Evolutionary conservation across 805 yeast genomes (phyloP), one percentile per base, ranked within the genome.

Genomic region (Yarrowia porcina): DNA sequence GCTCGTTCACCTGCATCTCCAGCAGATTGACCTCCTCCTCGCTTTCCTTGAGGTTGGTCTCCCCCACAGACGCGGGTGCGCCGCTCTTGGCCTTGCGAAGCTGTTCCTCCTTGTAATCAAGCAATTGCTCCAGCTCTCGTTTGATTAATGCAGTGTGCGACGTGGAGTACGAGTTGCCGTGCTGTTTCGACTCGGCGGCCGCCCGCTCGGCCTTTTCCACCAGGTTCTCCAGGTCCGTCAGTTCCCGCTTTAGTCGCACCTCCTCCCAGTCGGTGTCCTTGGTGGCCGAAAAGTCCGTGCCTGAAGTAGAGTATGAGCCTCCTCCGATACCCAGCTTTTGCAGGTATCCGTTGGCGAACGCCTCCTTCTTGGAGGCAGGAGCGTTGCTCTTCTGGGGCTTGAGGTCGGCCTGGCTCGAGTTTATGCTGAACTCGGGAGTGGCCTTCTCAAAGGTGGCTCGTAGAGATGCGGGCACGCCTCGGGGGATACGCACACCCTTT

Each of bases 391-490:
- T 59, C 54, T 32, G 52, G 18, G 35, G 18, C 25, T 45, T 42
- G 25, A 79, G 71, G 59, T 80, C 75, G 2, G 83, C 82, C 69
- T 84, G 87, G 50, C 76, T 76, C 4, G 89, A 82, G 64, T 67
- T 62, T 47, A 75, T 63, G 56, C 67, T 70, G 65, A 87, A 90
- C 64, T 84, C 86, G 15, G 96, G 94, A 32, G 81, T 81, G 67
- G 89, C 92, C 76, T 90, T 90, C 41, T 89, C 88, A 73, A 92
- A 93, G 0, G 97, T 89, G 15, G 97, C 97, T 45, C 96, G 81
- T 67, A 94, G 78, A 6, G 94, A 85, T 1, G 92, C 89, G 18
- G 99, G 99, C n/a, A 94, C 91, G n/a, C 91, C 87, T 64, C 94
- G 80, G 41, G 99, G 99, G 25, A 94, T 85, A 61, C 93, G 80